Evolutionary conservation across 192 early-diverging fungal species (phyloP), one percentile per base, ranked within the genome.

Genomic region (Funneliformis geosporum): DNA sequence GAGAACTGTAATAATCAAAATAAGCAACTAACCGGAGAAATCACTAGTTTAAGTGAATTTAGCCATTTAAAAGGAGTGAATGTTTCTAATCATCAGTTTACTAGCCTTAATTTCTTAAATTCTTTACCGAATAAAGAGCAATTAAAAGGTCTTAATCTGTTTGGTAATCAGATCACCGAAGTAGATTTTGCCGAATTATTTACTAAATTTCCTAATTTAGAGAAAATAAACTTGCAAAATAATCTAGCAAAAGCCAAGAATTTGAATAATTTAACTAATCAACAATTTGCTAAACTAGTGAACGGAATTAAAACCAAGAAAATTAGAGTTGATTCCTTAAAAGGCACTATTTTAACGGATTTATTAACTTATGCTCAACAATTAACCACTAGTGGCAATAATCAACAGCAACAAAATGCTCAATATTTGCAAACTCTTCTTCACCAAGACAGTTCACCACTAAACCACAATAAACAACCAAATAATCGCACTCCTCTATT

Each of bases 261-360:
- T 5, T 55, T 73, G 38, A 23, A 55, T 5, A 73, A 73, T 73
- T 47, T 73, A 73, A 5, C 71, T 23, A 55, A 23, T 18, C n/a
- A 73, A 25, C 71, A 73, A 40, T 73, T 73, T 21, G 71, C 6
- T 6, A 73, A 73, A 33, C 28, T 73, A 73, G 21, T 40, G 2
- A 6, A 73, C n/a, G 71, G 71, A 0, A 40, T 73, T 1, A 73
- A 73, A 73, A 43, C n/a, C 1, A 73, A 73, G 38, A 40, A 73
- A 33, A 73, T 73, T 4, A 47, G 42, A 55, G n/a, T 73, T 50
- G 23, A 40, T 47, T 55, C 46, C 8, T 21, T 0, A 0, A 40
- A 73, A 55, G 71, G 71, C n/a, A 73, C 47, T n/a, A 11, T 73
- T 44, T 55, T 73, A 55, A 14, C 44, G 46, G 71, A 73, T 46